Percentiles rank a stretch among this genome's conserved stretches.
Evolutionary conservation across 305 asterid species (phyloP).

Genomic region (Fraxinus xanthoxyloides): DNA sequence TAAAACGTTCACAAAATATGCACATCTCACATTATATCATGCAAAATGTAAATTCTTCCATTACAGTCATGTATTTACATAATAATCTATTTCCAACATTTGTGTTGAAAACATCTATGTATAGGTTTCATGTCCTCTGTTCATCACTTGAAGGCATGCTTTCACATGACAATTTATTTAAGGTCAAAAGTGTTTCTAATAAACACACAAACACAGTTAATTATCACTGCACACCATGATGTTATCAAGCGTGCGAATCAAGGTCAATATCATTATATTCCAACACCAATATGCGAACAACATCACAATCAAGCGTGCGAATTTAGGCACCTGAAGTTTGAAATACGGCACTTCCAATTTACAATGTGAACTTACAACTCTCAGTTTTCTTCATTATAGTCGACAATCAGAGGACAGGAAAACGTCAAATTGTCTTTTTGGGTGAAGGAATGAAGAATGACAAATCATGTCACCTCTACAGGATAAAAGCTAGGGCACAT

Average conservation of each 20-base stretch:
- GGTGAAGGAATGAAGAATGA: neutral
- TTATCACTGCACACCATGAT: neutral
- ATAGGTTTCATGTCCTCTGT: constrained; percentile 1
- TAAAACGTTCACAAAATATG: neutral
- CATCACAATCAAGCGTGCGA: neutral
- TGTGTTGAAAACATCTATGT: neutral
- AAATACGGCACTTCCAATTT: neutral
- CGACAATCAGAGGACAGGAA: constrained; percentile 2
- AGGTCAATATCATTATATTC: neutral
- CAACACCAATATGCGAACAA: neutral
- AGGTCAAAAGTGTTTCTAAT: neutral
- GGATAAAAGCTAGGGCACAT: neutral
- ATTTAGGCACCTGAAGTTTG: neutral
- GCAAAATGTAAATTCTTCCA: neutral
- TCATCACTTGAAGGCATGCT: neutral
- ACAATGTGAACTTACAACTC: neutral
- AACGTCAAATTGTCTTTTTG: neutral
- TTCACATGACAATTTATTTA: neutral
- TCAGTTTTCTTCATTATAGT: neutral
- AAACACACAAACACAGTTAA: neutral
- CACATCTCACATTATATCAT: neutral
- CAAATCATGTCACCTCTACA: neutral
- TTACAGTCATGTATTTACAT: neutral
- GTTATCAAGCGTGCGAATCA: neutral
- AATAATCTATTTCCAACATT: neutral